Evolutionary conservation across 2,329 filamentous ascomycete species (phyloP).

Genomic region (Venturia nashicola): DNA sequence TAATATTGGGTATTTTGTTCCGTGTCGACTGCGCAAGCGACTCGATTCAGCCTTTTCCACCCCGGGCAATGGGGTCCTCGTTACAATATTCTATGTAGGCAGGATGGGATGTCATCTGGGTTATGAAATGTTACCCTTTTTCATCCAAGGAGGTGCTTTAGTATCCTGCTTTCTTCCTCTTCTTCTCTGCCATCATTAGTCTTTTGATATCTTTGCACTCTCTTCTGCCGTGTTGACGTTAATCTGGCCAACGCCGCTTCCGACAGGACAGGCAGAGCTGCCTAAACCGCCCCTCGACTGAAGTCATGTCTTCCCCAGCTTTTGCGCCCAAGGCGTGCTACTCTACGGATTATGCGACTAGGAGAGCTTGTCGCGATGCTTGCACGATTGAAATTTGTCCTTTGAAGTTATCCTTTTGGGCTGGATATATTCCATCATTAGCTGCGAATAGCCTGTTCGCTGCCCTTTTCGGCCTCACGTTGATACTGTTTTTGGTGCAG

Average conservation of each 20-base stretch:
- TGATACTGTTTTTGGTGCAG: slow-evolving; percentile 25
- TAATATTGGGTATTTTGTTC: not conserved
- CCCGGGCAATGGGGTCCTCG: not conserved
- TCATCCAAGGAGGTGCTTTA: no score
- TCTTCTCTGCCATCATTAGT: not conserved
- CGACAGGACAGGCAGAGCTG: not conserved
- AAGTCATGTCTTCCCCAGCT: not conserved
- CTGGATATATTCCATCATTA: slow-evolving; percentile 29
- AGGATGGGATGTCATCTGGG: no score
- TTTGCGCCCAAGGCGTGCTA: slow-evolving; percentile 13
- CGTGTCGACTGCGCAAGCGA: not conserved
- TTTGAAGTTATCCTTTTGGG: slow-evolving; percentile 28
- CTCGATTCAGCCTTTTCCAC: not conserved
- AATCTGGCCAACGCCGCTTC: not conserved
- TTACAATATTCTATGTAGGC: not conserved
- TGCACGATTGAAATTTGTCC: slow-evolving; percentile 29
- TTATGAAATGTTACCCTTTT: no score
- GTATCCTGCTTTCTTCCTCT: not conserved
- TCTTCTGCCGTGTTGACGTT: not conserved
- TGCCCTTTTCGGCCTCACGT: slow-evolving; percentile 30
- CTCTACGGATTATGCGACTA: slow-evolving; percentile 14
- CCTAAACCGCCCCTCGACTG: not conserved
- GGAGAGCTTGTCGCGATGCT: slow-evolving; percentile 16
- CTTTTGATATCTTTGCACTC: not conserved
- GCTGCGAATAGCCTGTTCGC: slow-evolving; percentile 29